Base-by-base conservation (phyloP, 2,329 filamentous ascomycete genomes). In the Pezizomycotina sp. region DNA sequence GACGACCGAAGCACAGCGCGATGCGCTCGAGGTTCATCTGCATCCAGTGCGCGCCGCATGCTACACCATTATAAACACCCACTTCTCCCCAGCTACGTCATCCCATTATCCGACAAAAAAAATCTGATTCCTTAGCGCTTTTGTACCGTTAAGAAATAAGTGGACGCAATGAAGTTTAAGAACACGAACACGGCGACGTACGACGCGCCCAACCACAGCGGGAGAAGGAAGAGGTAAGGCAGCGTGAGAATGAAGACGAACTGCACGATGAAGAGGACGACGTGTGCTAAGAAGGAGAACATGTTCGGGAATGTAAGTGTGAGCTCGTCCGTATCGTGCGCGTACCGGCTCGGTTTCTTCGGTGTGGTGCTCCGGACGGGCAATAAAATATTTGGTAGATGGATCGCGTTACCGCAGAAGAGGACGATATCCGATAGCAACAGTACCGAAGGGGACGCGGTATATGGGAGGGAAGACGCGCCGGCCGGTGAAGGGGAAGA, bases 1-100 rank as follows among this genome's bases (percentile, higher is more conserved):
- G 74, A 2, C 79, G 68, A 22, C 71, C 68, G 53, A 86, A 86
- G 0, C 74, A 82, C 29, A 73, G 56, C 0, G 77, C 71, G 4
- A 86, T 60, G 1, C 75, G 68, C 53, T 84, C 69, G 42, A 84
- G 59, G 48, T 80, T 83, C 43, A 60, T 66, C 55, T 74, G 68
- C 47, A 81, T 61, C 72, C 77, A 80, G 50, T 74, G 66, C 34
- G 68, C 59, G 3, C 66, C 68, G 21, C 65, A 65, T 6, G 66
- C 69, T 18, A 83, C 70, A 1, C 79, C 79, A 50, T 84, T 84
- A 84, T 56, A 52, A 78, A 84, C n/a, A 84, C 63, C 79, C 79
- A 86, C 50, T 74, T 67, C 57, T 84, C 78, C 34, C 71, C 62
- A 7, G 61, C 59, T 52, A 60, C 55, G n/a, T 52, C 62, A 0